These are phyloP conservation scores for Suhomyces pyralidae DNA, from an alignment of 805 yeast species.

Conservation along the genomic window DNA sequence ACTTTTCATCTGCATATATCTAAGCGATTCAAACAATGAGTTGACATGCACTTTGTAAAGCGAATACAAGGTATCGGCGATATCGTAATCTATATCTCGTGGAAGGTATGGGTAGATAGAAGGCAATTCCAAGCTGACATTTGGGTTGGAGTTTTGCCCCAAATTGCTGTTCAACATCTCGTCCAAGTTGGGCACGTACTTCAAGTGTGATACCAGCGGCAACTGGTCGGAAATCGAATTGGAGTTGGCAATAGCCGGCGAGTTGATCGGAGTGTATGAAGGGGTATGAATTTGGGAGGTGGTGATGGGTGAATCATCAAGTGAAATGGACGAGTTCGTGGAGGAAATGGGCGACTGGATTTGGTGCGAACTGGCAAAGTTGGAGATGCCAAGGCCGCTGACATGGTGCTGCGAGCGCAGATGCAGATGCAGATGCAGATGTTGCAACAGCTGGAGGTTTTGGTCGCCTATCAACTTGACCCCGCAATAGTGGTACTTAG, in stretches of 20 bases:
- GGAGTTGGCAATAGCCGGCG: constrained; percentile 15
- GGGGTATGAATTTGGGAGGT: constrained; percentile 13
- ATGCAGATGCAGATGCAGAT: constrained; percentile 8
- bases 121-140: constrained; percentile 26
- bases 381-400: constrained; percentile 4
- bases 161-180: constrained; percentile 3
- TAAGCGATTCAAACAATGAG: constrained; percentile 58
- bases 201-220: constrained; percentile 19
- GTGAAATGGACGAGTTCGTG: constrained; percentile 12
- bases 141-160: constrained; percentile 9
- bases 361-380: not conserved
- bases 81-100: constrained; percentile 48
- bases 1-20: constrained; percentile 64
- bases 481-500: constrained; percentile 86
- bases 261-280: constrained; percentile 18
- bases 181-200: constrained; percentile 31
- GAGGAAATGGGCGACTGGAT: constrained; percentile 13
- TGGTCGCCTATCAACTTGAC: constrained; percentile 44
- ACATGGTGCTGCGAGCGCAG: not conserved
- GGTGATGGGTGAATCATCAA: constrained; percentile 17
- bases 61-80: constrained; percentile 59
- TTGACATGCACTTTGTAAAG: constrained; percentile 64
- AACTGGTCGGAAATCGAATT: constrained; percentile 14
- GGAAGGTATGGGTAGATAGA: constrained; percentile 44
- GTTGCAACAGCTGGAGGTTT: constrained; percentile 17